Evolutionary conservation across 176 grass and related monocot species (phyloP).

Genomic region (Phragmites australis): DNA sequence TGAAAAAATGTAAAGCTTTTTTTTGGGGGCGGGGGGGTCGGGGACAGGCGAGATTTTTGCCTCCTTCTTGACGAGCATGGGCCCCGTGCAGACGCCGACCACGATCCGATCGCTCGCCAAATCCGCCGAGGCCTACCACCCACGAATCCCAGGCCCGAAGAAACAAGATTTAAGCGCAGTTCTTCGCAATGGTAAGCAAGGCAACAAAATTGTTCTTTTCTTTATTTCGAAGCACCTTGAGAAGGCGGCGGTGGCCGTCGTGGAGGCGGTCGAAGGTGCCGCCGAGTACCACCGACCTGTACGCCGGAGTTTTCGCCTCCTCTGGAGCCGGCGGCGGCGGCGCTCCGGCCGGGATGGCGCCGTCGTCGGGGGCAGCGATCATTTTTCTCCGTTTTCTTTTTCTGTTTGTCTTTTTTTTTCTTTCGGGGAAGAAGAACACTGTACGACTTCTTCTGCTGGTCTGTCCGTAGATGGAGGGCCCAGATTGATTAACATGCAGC

Average conservation of each 20-base stretch:
- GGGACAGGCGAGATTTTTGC: slow-evolving; percentile 37
- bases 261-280: slow-evolving; percentile 79
- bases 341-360: slow-evolving; percentile 5
- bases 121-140: slow-evolving; percentile 54
- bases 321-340: neutral
- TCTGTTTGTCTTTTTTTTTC: neutral
- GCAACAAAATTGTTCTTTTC: neutral
- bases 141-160: neutral
- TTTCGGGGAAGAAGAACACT: neutral
- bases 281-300: slow-evolving; percentile 54
- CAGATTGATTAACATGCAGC: slow-evolving; percentile 14
- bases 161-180: neutral
- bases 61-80: slow-evolving; percentile 72
- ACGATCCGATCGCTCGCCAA: slow-evolving; percentile 55
- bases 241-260: slow-evolving; percentile 63
- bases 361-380: slow-evolving; percentile 19
- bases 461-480: neutral
- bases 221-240: slow-evolving; percentile 41
- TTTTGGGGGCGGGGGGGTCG: neutral
- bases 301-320: neutral
- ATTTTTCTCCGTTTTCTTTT: slow-evolving; percentile 5
- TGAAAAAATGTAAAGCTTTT: neutral
- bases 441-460: neutral
- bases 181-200: slow-evolving; percentile 2
- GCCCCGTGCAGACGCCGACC: slow-evolving; percentile 63